phyloP scores from a whole-genome alignment of 140 eudicot species.

The Stevia rebaudiana region DNA sequence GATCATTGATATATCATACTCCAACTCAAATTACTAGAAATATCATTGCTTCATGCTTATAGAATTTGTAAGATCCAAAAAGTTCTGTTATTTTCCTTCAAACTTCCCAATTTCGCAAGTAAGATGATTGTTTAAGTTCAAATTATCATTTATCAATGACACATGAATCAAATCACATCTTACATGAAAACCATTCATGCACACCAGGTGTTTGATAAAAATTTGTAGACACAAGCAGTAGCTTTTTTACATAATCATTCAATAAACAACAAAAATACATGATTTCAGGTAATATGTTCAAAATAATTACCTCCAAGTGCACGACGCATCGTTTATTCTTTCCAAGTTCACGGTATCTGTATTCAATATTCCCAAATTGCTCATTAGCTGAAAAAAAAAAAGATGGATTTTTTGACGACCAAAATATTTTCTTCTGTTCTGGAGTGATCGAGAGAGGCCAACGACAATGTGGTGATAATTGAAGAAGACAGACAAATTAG shows the following conservation, averaged over 20 bases:
- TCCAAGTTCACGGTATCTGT: not conserved
- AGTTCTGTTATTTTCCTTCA: too few relatives aligned
- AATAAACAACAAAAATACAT: not conserved
- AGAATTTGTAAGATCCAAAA: not conserved
- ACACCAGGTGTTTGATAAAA: constrained; percentile 17
- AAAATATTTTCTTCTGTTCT: too few relatives aligned
- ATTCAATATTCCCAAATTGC: not conserved
- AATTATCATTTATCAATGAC: not conserved
- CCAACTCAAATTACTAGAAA: not conserved
- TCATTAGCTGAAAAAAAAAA: constrained; percentile 10
- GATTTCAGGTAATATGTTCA: not conserved
- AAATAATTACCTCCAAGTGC: constrained; percentile 18
- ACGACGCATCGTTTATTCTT: constrained; percentile 13
- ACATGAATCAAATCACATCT: not conserved
- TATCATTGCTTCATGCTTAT: not conserved
- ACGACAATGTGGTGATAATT: constrained; percentile 14
- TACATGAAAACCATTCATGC: constrained; percentile 4
- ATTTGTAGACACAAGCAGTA: not conserved
- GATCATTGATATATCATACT: not conserved
- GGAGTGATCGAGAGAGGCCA: not conserved
- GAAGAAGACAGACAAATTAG: constrained; percentile 7
- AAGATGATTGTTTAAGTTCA: not conserved
- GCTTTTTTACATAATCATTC: not conserved
- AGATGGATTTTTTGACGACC: too few relatives aligned
- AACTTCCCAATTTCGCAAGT: too few relatives aligned